Evolutionary conservation across 106 monocot species (phyloP), one percentile per base, ranked within the genome.

Genomic region (Agapanthus africanus): DNA sequence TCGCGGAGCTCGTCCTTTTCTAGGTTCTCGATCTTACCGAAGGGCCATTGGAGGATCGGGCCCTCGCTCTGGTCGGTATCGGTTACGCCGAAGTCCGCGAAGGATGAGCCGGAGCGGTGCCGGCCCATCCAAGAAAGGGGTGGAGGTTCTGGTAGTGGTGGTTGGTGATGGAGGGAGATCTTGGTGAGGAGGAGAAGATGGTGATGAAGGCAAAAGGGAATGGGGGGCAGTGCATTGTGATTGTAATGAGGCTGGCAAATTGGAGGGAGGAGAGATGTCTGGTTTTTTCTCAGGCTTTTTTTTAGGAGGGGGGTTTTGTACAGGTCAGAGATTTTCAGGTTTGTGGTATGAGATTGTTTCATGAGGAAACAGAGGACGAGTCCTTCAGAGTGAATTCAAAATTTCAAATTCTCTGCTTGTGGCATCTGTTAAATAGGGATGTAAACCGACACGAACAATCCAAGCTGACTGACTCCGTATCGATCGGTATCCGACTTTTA

Each of bases 1-100:
- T 87, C 93, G 11, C 93, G 87, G 59, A 93, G 90, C 47, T 82
- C 90, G 62, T 68, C 59, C 11, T 49, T 65, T 44, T 59, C 40
- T 37, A 93, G 49, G 64, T 82, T 47, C 49, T 90, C 82, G 76
- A 90, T 59, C 14, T 65, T 25, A 0, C 90, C 84, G 67, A 93
- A 93, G 5, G 93, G 93, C 82, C 84, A 93, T 10, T 90, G 81
- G 60, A 86, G 33, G n/a, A 76, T 75, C 36, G 40, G 23, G 40
- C 60, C 78, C 25, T 61, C 76, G 65, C 28, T 14, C 18, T 2
- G 32, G 19, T 37, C 37, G 49, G 60, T 11, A 15, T 23, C 59
- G 73, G 73, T 30, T 8, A 40, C 30, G 61, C 51, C 37, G 27
- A 66, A 36, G 38, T 65, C 67, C 3, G 57, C 25, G 66, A 66